Percentiles rank a stretch among this genome's conserved stretches.
Evolutionary conservation across 1,139 yeast species (phyloP).

Genomic region (Ashbya aceris): DNA sequence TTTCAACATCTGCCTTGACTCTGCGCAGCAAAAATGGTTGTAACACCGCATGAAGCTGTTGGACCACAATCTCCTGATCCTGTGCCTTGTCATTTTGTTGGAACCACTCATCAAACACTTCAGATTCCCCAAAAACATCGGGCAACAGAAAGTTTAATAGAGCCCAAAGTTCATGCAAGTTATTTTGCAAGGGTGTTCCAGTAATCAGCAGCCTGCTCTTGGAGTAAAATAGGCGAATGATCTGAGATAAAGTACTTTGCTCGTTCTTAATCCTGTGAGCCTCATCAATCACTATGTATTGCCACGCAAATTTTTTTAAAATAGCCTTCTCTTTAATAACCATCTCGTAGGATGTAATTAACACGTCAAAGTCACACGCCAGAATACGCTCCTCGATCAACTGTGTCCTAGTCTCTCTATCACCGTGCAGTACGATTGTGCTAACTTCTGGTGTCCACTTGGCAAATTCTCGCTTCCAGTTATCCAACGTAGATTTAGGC

Average conservation of each 20-base stretch:
- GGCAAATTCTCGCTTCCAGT: constrained; percentile 89
- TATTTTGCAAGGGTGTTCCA: constrained; percentile 94
- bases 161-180: constrained; percentile 94
- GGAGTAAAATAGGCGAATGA: constrained; percentile 78
- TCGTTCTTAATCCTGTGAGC: constrained; percentile 96
- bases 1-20: constrained; percentile 88
- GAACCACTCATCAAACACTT: constrained; percentile 89
- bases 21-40: constrained; percentile 84
- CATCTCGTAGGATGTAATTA: constrained; percentile 87
- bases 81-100: constrained; percentile 36
- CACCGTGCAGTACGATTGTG: constrained; percentile 78
- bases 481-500: constrained; percentile 90
- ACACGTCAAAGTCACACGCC: constrained; percentile 75
- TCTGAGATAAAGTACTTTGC: constrained; percentile 81
- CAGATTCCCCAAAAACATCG: constrained; percentile 87
- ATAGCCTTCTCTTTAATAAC: constrained; percentile 79
- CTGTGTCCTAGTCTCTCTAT: constrained; percentile 62
- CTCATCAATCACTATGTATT: constrained; percentile 88
- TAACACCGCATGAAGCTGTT: constrained; percentile 73
- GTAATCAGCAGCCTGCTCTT: constrained; percentile 79
- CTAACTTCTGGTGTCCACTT: constrained; percentile 96
- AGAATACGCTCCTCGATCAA: constrained; percentile 52
- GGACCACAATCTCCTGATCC: constrained; percentile 70
- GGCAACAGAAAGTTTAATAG: constrained; percentile 81
- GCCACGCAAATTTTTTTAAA: constrained; percentile 82